These are phyloP conservation scores for Dacryopinax primogenitus DNA, from an alignment of 768 basidiomycete species.

Conservation along the genomic window DNA sequence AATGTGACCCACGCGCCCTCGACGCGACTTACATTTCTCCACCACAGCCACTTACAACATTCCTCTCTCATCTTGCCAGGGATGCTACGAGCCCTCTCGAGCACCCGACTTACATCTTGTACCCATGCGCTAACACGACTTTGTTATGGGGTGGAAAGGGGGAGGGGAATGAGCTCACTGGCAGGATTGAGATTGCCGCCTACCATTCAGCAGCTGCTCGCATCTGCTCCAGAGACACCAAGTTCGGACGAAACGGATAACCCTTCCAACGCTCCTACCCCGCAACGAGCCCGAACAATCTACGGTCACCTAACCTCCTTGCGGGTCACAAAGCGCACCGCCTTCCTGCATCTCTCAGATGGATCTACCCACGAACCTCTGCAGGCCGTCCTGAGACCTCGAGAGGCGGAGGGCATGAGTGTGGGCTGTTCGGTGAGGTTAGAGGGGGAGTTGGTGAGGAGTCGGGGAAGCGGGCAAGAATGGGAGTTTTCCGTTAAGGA, in stretches of 20 bases:
- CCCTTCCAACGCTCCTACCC: not conserved
- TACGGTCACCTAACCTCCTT: not conserved
- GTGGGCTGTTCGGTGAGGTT: conserved; percentile 47
- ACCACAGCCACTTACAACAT: too few relatives aligned
- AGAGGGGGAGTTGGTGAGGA: conserved; percentile 35
- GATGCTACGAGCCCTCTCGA: too few relatives aligned
- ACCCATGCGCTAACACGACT: too few relatives aligned
- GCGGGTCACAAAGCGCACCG: not conserved
- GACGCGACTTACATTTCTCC: too few relatives aligned
- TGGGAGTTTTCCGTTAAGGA: conserved; percentile 40
- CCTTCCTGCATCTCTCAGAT: not conserved
- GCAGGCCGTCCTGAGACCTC: not conserved
- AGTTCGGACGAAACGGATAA: too few relatives aligned
- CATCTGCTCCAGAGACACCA: not conserved
- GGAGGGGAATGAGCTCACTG: not conserved
- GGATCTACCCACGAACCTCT: not conserved
- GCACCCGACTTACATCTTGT: too few relatives aligned
- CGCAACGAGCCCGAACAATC: not conserved
- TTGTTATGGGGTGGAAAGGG: too few relatives aligned
- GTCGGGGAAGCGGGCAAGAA: conserved; percentile 40
- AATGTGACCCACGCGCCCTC: too few relatives aligned
- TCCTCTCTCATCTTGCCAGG: too few relatives aligned
- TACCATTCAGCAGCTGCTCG: not conserved
- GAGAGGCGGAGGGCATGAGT: conserved; percentile 27
- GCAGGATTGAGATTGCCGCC: not conserved